Percentiles rank a stretch among this genome's conserved stretches.
Evolutionary conservation across 2,329 filamentous ascomycete species (phyloP).

Genomic region (Coniella lustricola): DNA sequence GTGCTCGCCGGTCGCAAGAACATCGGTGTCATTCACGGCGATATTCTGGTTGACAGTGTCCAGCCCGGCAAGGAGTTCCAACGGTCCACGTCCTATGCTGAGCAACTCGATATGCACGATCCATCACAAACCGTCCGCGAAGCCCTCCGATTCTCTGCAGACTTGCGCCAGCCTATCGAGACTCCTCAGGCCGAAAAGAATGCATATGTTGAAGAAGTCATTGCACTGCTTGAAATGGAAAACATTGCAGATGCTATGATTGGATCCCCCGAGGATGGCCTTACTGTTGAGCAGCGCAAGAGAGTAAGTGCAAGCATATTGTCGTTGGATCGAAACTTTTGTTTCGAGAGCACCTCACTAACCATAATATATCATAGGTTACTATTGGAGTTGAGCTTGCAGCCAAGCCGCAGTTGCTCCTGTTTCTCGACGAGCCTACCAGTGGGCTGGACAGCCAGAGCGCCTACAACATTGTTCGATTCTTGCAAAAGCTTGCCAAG

Average conservation of each 20-base stretch:
- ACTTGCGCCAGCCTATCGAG: conserved; percentile 49
- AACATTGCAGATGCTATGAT: conserved; percentile 52
- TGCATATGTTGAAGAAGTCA: conserved; percentile 52
- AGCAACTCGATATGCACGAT: conserved; percentile 57
- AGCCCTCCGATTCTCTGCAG: conserved; percentile 55
- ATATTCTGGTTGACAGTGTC: conserved; percentile 49
- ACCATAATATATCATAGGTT: background rate
- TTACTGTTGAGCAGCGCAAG: conserved; percentile 59
- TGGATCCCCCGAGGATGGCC: conserved; percentile 57
- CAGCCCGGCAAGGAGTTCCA: conserved; percentile 55
- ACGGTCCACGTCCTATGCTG: conserved; percentile 54
- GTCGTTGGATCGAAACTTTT: too few species aligned
- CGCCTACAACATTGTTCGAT: conserved; percentile 70
- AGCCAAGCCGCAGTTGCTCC: conserved; percentile 68
- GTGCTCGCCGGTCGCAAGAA: conserved; percentile 59
- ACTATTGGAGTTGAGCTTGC: conserved; percentile 88
- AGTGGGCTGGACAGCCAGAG: conserved; percentile 66
- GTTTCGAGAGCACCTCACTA: background rate
- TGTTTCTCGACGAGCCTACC: conserved; percentile 76
- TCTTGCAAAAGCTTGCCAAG: conserved; percentile 68
- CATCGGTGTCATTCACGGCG: conserved; percentile 51
- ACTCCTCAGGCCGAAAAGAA: conserved; percentile 49
- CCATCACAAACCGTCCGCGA: conserved; percentile 57
- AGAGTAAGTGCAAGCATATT: conserved; percentile 53
- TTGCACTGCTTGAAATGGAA: conserved; percentile 52